These are phyloP conservation scores for Marasmius oreades DNA, from an alignment of 1,284 basidiomycete genomes.

Conservation along the genomic window DNA sequence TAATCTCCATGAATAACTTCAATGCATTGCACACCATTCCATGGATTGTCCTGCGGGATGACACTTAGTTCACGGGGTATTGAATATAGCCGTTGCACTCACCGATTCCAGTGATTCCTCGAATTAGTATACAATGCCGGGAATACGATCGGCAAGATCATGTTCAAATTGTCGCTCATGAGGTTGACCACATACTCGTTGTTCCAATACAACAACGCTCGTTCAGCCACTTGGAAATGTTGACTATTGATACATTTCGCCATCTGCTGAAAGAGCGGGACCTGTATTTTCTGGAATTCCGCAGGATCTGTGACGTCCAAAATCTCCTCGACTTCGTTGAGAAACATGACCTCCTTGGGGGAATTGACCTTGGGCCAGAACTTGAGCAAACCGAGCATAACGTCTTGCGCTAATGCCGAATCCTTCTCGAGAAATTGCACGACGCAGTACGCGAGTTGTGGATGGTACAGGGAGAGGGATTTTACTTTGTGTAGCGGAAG, in stretches of 20 bases:
- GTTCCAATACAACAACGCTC: slow-evolving; percentile 95
- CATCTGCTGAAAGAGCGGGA: slow-evolving; percentile 92
- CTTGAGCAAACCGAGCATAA: slow-evolving; percentile 90
- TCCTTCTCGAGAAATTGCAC: slow-evolving; percentile 99
- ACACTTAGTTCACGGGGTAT: slow-evolving; percentile 12
- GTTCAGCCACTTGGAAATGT: slow-evolving; percentile 98
- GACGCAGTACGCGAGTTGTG: slow-evolving; percentile 97
- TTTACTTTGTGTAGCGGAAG: slow-evolving; percentile 98
- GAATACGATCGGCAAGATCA: slow-evolving; percentile 95
- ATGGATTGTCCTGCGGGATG: slow-evolving; percentile 83
- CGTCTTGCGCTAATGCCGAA: slow-evolving; percentile 88
- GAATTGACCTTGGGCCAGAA: slow-evolving; percentile 99
- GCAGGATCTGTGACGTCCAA: slow-evolving; percentile 96
- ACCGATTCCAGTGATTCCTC: slow-evolving; percentile 98
- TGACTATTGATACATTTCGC: slow-evolving; percentile 98
- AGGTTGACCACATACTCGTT: slow-evolving; percentile 99
- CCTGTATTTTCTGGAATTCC: slow-evolving; percentile 97
- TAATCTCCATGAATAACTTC: slow-evolving; percentile 99
- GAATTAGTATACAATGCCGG: slow-evolving; percentile 97
- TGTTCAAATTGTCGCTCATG: slow-evolving; percentile 93
- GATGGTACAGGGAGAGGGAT: slow-evolving; percentile 94
- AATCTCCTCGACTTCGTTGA: slow-evolving; percentile 99
- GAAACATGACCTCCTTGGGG: slow-evolving; percentile 99
- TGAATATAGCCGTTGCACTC: slow-evolving; percentile 28
- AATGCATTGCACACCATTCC: slow-evolving; percentile 99